phyloP scores from a whole-genome alignment of 116 monocot species.

The Phalaenopsis hybrid region DNA sequence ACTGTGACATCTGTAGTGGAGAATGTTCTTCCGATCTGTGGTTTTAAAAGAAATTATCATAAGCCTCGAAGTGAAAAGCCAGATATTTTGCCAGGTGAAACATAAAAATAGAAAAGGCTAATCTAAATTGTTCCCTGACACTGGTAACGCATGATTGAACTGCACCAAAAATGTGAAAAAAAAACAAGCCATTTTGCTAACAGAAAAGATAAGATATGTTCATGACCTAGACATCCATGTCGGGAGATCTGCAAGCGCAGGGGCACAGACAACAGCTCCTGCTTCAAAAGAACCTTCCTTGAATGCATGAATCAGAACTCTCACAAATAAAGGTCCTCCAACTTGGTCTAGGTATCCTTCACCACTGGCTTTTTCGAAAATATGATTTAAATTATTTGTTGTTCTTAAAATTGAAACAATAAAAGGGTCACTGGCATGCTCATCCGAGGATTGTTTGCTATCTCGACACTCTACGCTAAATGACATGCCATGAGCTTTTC shows the following conservation, averaged over 20 bases:
- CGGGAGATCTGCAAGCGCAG: slow-evolving; percentile 44
- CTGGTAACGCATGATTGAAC: not conserved
- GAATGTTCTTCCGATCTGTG: slow-evolving; percentile 42
- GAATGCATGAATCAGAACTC: slow-evolving; percentile 37
- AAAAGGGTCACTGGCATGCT: slow-evolving; percentile 5
- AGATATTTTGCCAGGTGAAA: not conserved
- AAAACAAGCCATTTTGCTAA: not conserved
- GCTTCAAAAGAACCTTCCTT: slow-evolving; percentile 66
- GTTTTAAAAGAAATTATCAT: not conserved
- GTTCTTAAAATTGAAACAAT: slow-evolving; percentile 44
- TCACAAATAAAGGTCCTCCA: slow-evolving; percentile 23
- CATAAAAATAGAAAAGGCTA: not conserved
- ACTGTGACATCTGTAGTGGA: slow-evolving; percentile 48
- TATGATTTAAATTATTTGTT: slow-evolving; percentile 18
- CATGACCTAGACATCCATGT: slow-evolving; percentile 50
- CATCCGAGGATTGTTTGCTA: not conserved
- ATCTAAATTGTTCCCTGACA: not conserved
- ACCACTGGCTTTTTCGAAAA: slow-evolving; percentile 18
- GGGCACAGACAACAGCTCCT: slow-evolving; percentile 82
- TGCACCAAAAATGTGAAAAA: not conserved
- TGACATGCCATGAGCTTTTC: no score
- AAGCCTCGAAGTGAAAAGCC: not conserved
- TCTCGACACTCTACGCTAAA: not conserved
- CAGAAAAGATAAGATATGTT: not conserved
- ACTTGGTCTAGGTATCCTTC: not conserved